phyloP scores from a whole-genome alignment of 192 early-diverging fungal species.

The Backusella morwellensis region DNA sequence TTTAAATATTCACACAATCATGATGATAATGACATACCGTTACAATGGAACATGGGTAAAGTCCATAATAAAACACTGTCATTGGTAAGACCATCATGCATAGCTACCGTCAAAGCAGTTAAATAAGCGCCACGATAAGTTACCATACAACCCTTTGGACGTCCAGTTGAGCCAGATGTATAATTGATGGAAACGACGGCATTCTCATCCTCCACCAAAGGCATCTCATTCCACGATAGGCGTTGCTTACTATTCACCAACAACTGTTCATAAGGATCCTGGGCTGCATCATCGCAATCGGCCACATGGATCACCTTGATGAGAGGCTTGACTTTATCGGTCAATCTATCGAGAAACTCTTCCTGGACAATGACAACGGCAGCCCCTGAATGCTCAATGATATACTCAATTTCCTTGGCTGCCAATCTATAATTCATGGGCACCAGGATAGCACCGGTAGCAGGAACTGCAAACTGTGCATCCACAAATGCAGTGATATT shows the following conservation, averaged over 20 bases:
- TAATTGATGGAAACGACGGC: conserved; percentile 54
- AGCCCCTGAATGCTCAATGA: conserved; percentile 49
- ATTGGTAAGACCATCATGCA: conserved; percentile 43
- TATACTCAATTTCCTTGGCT: conserved; percentile 53
- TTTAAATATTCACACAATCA: not conserved
- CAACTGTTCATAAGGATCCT: conserved; percentile 52
- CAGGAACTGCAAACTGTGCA: conserved; percentile 61
- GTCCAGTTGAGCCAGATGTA: conserved; percentile 55
- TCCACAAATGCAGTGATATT: conserved; percentile 59
- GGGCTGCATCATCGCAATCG: conserved; percentile 22
- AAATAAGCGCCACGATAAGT: conserved; percentile 57
- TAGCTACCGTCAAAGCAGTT: conserved; percentile 37
- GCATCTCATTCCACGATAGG: conserved; percentile 40
- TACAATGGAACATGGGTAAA: conserved; percentile 60
- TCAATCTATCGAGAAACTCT: conserved; percentile 35
- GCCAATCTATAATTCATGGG: conserved; percentile 57
- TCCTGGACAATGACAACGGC: conserved; percentile 50
- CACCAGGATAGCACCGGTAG: conserved; percentile 51
- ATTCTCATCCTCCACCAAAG: conserved; percentile 44
- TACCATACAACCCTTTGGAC: conserved; percentile 54
- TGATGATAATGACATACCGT: conserved; percentile 25
- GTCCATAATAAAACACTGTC: conserved; percentile 52
- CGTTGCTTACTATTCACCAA: conserved; percentile 19
- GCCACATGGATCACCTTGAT: not conserved
- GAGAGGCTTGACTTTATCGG: not conserved